Base-by-base conservation (phyloP, 176 grass and related monocot species). In the Zizania latifolia region DNA sequence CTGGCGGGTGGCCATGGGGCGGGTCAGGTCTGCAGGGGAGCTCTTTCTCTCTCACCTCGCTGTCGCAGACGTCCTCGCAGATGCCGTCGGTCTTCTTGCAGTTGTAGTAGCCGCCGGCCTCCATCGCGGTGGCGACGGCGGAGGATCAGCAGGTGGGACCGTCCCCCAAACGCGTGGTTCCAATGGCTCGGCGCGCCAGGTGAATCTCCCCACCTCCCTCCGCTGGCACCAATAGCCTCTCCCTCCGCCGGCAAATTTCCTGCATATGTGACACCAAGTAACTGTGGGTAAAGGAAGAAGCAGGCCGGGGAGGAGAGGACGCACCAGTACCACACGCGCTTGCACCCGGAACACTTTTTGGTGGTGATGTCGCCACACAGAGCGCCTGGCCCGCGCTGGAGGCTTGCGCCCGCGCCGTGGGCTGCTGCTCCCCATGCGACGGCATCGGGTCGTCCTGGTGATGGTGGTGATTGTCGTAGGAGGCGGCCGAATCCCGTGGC, bases 251-350 rank as follows among this genome's bases (percentile, higher is more conserved):
- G n/a, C n/a, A n/a, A n/a, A n/a, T n/a, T n/a, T n/a, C n/a, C n/a
- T n/a, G n/a, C 84, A 43, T 66, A 35, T 22, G 68, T 48, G 39
- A 30, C 21, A 17, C 34, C 19, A 33, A 39, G 40, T 14, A 27
- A 11, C 14, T 37, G 4, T 17, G 14, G 5, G 28, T 28, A 12
- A 0, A 17, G 28, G 45, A 21, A 0, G 26, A 48, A 10, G 10
- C 10, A n/a, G n/a, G n/a, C n/a, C n/a, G n/a, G 45, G 11, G 26
- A 19, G 13, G 1, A 43, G 12, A 19, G 12, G 9, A 72, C 92
- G 67, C 93, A 99, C 92, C 96, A 99, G 82, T 95, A 99, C 8
- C 89, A 79, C 58, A 92, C 70, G 23, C 89, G 86, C 85, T 90
- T 94, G 89, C 96, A 95, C 2, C 92, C 23, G 16, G 92, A 84